These are phyloP conservation scores for Claviceps cyperi DNA, from an alignment of 2,329 filamentous ascomycete genomes.

Conservation along the genomic window DNA sequence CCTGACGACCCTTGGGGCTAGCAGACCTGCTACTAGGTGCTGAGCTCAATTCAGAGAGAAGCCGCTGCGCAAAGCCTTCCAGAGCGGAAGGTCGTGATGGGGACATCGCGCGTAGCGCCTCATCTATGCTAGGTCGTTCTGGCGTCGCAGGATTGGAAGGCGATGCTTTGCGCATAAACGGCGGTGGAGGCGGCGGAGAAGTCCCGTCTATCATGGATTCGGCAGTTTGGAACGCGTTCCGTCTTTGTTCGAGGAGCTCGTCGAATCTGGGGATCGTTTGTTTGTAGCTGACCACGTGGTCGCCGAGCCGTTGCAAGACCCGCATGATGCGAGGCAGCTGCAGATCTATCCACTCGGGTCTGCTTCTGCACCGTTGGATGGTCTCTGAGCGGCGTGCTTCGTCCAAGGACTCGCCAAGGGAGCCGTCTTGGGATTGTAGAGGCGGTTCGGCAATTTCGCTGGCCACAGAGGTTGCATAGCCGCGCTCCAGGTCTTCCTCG, in stretches of 20 bases:
- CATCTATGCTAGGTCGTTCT: slow-evolving; percentile 30
- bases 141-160: slow-evolving; percentile 20
- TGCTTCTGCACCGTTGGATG: slow-evolving; percentile 36
- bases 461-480: slow-evolving; percentile 4
- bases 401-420: slow-evolving; percentile 2
- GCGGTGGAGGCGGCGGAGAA: slow-evolving; percentile 10
- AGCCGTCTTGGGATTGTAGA: not conserved
- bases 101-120: slow-evolving; percentile 30
- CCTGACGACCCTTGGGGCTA: slow-evolving; percentile 36
- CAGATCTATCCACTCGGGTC: slow-evolving; percentile 37
- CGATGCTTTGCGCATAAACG: slow-evolving; percentile 14
- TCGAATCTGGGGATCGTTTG: slow-evolving; percentile 56
- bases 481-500: slow-evolving; percentile 15
- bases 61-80: slow-evolving; percentile 47
- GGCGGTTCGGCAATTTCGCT: slow-evolving; percentile 3
- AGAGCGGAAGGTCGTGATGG: slow-evolving; percentile 39
- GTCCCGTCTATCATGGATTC: slow-evolving; percentile 29
- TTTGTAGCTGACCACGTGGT: slow-evolving; percentile 49
- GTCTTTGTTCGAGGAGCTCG: slow-evolving; percentile 50
- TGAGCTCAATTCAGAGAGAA: slow-evolving; percentile 41
- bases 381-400: slow-evolving; percentile 26
- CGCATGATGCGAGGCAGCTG: slow-evolving; percentile 39
- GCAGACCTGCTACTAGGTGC: slow-evolving; percentile 20
- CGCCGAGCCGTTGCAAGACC: slow-evolving; percentile 44
- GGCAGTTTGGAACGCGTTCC: slow-evolving; percentile 48